Evolutionary conservation across 495 filamentous ascomycete genomes (phyloP), one percentile per base, ranked within the genome.

Genomic region (Lophiotrema nucula): DNA sequence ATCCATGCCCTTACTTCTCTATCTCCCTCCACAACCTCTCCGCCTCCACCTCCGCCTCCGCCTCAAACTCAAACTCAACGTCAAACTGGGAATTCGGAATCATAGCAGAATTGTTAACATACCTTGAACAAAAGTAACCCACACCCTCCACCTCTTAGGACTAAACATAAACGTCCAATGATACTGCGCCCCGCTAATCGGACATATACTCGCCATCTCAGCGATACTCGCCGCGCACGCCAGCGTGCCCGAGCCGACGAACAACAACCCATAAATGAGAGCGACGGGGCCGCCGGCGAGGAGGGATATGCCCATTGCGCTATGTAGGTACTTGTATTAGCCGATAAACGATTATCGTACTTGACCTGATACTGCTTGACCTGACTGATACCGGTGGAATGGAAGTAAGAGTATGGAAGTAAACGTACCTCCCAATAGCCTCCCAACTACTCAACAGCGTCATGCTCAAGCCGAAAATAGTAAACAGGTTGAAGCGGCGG

Each of bases 151-250:
- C 21, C 22, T 22, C 50, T 21, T 19, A 1, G 58, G 53, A 5
- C 53, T 53, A 31, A 62, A 46, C 24, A 42, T 41, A 26, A 49
- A 33, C 4, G 58, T 50, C 58, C 58, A 62, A 23, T 56, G 52
- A 44, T 62, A 62, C 24, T 62, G 58, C 16, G 58, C 58, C 3
- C 53, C 58, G 33, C 21, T 41, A 28, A 62, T 62, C 8, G 58
- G 58, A 13, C 45, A 46, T 18, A 62, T 48, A 3, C 18, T 41
- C 5, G 58, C 58, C 58, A 62, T 56, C 26, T 62, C 58, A 8
- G 58, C 42, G 16, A 62, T 27, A 5, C 31, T 49, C 27, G 67
- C 64, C 1, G 60, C 62, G 37, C 56, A 54, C 8, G 68, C 64
- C 35, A 69, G 50, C 18, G 56, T 60, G 0, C 67, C 68, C 8